Evolutionary conservation across 2,329 filamentous ascomycete genomes (phyloP), one percentile per base, ranked within the genome.

Genomic region (Magnaporthiopsis rhizophila): DNA sequence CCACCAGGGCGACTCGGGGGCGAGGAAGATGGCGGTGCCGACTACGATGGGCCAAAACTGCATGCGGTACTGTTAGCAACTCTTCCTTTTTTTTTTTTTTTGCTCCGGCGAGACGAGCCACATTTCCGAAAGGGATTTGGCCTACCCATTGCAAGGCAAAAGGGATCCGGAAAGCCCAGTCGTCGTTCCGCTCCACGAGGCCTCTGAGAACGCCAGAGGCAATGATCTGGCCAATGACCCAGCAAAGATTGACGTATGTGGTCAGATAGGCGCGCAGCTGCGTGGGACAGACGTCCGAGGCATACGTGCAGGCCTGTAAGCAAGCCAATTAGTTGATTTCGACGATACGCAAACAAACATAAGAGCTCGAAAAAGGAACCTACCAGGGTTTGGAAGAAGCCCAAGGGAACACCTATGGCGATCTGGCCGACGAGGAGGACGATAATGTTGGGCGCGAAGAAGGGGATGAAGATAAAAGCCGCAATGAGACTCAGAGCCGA

Each of bases 231-330:
- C 83, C 83, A 63, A 84, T 79, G 1, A 83, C 81, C 80, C 82
- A 85, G 67, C 82, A 85, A 74, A 85, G 77, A 68, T 86, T 86
- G 69, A 83, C 80, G 60, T 81, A 84, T 0, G 80, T 82, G 0
- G 82, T 85, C 4, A 86, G 75, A 62, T 83, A 83, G 0, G 79
- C 77, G 8, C 83, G 74, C 3, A 86, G 77, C 0, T 77, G 78
- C 62, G 76, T 72, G 21, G 79, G 80, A 1, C 77, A 74, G 15
- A 82, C 78, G 65, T 86, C 83, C 9, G 83, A 79, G 0, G 81
- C 81, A 65, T 84, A 83, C 8, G 62, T 60, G 9, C 60, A 61
- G 15, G 65, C 58, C 38, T 50, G 38, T 21, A 13, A 6, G 38
- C 15, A 50, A 18, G 15, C 9, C 7, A 38, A 15, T 50, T 21